These are phyloP conservation scores for Phytophthora pluvialis DNA, from an alignment of 352 stramenopile species.

Conservation along the genomic window DNA sequence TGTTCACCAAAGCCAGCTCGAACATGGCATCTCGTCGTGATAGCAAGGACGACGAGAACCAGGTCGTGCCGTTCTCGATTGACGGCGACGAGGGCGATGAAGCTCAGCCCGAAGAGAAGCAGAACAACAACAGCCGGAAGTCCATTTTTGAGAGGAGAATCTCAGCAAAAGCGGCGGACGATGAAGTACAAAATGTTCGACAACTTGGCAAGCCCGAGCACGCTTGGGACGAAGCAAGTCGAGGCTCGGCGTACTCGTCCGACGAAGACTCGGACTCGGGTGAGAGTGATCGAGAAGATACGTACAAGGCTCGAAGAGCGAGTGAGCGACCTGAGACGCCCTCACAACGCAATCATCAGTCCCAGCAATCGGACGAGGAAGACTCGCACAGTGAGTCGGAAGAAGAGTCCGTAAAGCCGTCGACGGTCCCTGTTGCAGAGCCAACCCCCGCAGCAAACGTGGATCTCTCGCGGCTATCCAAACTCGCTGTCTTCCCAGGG, in stretches of 20 bases:
- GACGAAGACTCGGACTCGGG: slow-evolving; percentile 31
- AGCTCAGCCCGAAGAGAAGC: slow-evolving; percentile 19
- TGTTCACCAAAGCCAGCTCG: slow-evolving; percentile 3
- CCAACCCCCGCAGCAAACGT: slow-evolving; percentile 16
- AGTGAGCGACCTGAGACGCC: slow-evolving; percentile 41
- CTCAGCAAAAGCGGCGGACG: slow-evolving; percentile 15
- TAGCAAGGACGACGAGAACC: slow-evolving; percentile 50
- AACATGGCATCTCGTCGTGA: slow-evolving; percentile 10
- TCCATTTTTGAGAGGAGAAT: slow-evolving; percentile 32
- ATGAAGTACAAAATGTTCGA: slow-evolving; percentile 4
- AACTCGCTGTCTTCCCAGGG: slow-evolving; percentile 71
- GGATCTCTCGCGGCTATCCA: slow-evolving; percentile 73
- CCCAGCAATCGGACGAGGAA: slow-evolving; percentile 44
- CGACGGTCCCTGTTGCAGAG: not conserved
- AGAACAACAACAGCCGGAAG: slow-evolving; percentile 5
- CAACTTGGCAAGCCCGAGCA: slow-evolving; percentile 35
- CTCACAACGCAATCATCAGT: slow-evolving; percentile 18
- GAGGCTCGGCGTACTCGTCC: slow-evolving; percentile 22
- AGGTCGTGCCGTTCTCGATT: slow-evolving; percentile 65
- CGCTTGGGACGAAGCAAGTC: slow-evolving; percentile 50
- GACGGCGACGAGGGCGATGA: slow-evolving; percentile 54
- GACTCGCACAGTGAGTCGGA: slow-evolving; percentile 62
- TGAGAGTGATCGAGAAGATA: slow-evolving; percentile 27
- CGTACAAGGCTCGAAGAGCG: slow-evolving; percentile 12
- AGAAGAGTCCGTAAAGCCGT: slow-evolving; percentile 35